Percentiles rank a stretch among this genome's conserved stretches.
These are phyloP conservation scores for Dactylonectria estremocensis DNA, from an alignment of 2,329 filamentous ascomycete genomes.

Conservation along the genomic window DNA sequence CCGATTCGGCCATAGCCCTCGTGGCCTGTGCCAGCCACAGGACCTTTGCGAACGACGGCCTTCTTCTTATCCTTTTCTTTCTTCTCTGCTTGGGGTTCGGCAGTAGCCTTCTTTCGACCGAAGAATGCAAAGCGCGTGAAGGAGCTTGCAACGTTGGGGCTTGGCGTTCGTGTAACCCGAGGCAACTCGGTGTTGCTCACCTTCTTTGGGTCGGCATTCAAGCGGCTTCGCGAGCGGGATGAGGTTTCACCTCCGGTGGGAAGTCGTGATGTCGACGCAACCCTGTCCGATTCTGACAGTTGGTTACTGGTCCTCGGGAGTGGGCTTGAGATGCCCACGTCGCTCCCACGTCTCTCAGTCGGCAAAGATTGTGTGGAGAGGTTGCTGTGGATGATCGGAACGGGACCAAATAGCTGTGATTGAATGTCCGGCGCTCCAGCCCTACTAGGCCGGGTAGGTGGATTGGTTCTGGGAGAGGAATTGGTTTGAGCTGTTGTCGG, in stretches of 20 bases:
- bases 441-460: constrained; percentile 76
- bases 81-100: constrained; percentile 67
- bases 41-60: constrained; percentile 76
- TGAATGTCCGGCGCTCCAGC: constrained; percentile 77
- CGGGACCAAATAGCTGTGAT: constrained; percentile 65
- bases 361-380: constrained; percentile 65
- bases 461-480: constrained; percentile 54
- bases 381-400: constrained; percentile 75
- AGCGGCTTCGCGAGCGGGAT: constrained; percentile 27
- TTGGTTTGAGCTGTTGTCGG: constrained; percentile 41
- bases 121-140: constrained; percentile 85
- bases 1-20: constrained; percentile 85
- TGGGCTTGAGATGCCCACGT: constrained; percentile 52
- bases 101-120: constrained; percentile 76
- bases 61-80: constrained; percentile 60
- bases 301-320: constrained; percentile 54
- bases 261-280: constrained; percentile 53
- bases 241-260: constrained; percentile 41
- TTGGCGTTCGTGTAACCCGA: constrained; percentile 61
- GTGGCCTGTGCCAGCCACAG: constrained; percentile 92
- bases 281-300: constrained; percentile 49
- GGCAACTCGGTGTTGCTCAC: constrained; percentile 36
- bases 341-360: constrained; percentile 62
- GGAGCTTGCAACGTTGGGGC: constrained; percentile 68
- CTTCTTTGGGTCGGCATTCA: constrained; percentile 41